phyloP scores from a whole-genome alignment of 1,284 basidiomycete species.

The Rhodofomes roseus region DNA sequence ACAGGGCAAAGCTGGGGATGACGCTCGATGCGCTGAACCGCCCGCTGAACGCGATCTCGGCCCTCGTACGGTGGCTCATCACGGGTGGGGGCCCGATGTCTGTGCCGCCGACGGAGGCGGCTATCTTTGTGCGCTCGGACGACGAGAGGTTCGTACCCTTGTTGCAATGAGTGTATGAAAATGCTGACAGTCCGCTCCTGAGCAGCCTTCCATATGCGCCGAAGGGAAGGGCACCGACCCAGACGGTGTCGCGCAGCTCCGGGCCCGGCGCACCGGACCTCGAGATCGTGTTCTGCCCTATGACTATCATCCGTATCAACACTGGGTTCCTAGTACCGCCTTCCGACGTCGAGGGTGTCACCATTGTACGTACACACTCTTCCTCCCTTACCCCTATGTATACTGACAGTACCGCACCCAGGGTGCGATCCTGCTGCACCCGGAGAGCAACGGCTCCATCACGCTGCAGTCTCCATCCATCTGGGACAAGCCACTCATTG shows the following conservation, averaged over 20 bases:
- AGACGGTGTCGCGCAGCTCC: slow-evolving; percentile 20
- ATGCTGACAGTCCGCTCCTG: neutral
- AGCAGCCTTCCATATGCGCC: slow-evolving; percentile 17
- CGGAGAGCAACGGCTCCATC: slow-evolving; percentile 30
- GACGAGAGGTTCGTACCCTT: slow-evolving; percentile 20
- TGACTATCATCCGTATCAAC: slow-evolving; percentile 19
- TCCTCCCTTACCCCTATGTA: neutral
- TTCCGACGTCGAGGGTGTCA: slow-evolving; percentile 22
- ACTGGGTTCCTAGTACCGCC: slow-evolving; percentile 17
- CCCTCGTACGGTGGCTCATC: slow-evolving; percentile 30
- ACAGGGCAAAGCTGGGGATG: slow-evolving; percentile 26
- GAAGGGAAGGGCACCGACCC: slow-evolving; percentile 6
- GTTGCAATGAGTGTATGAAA: too few species aligned
- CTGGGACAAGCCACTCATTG: slow-evolving; percentile 36
- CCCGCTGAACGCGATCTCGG: slow-evolving; percentile 20
- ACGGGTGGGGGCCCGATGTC: slow-evolving; percentile 30
- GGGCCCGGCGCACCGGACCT: slow-evolving; percentile 33
- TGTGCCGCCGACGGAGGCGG: slow-evolving; percentile 16
- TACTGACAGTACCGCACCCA: slow-evolving; percentile 1
- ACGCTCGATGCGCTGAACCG: slow-evolving; percentile 31
- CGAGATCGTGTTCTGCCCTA: slow-evolving; percentile 32
- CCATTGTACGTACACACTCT: slow-evolving; percentile 17
- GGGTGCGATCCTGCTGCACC: slow-evolving; percentile 22
- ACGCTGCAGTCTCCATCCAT: slow-evolving; percentile 29
- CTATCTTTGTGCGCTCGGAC: slow-evolving; percentile 31